Evolutionary conservation across 2,329 filamentous ascomycete genomes (phyloP).

Genomic region (Colletotrichum sp.): DNA sequence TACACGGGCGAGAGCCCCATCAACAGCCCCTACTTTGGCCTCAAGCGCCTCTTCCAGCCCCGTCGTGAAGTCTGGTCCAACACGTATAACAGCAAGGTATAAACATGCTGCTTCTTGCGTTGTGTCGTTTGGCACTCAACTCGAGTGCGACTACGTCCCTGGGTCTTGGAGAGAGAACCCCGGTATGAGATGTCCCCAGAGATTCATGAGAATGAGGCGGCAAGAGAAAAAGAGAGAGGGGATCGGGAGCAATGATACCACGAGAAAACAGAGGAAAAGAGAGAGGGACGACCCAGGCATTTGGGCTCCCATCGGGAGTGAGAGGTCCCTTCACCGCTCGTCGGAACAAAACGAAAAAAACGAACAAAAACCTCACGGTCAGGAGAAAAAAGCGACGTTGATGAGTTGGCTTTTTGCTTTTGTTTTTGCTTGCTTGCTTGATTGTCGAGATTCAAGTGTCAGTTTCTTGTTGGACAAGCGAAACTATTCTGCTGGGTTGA

Average conservation of each 20-base stretch:
- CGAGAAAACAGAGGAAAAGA: neutral
- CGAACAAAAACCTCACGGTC: neutral
- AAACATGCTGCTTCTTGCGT: neutral
- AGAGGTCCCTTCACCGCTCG: neutral
- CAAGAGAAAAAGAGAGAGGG: neutral
- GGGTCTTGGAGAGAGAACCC: neutral
- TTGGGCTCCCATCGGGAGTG: neutral
- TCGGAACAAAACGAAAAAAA: neutral
- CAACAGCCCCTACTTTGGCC: constrained; percentile 69
- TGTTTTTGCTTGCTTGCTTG: neutral
- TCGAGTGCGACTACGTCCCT: neutral
- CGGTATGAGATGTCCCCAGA: accelerated
- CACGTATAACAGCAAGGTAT: constrained; percentile 15
- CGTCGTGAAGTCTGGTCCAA: constrained; percentile 35
- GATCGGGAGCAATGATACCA: neutral
- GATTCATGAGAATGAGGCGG: neutral
- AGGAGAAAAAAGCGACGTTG: neutral
- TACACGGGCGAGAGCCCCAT: constrained; percentile 74
- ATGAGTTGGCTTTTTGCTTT: too few relatives aligned
- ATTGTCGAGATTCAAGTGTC: neutral
- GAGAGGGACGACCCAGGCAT: neutral
- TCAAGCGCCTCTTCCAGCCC: constrained; percentile 53
- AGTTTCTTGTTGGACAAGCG: neutral
- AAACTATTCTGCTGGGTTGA: neutral
- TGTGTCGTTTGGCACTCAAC: neutral